Evolutionary conservation across 1,139 yeast species (phyloP), one percentile per base, ranked within the genome.

Genomic region (Zhuliangozyma blackwelliae): DNA sequence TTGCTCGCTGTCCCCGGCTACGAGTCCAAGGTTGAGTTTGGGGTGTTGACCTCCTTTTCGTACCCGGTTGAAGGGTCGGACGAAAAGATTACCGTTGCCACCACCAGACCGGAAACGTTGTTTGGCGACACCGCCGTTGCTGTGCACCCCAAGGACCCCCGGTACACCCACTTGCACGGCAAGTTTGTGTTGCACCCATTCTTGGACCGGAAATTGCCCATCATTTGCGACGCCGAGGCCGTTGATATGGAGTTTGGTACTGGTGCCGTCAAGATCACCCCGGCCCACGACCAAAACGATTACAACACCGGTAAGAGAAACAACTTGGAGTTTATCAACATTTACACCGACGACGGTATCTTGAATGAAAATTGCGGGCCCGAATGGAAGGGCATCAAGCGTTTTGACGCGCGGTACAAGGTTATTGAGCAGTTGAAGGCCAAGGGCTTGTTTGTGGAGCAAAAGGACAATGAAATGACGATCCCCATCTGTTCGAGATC

Each of bases 191-290:
- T 77, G 49, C 98, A 92, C 65, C 98, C 98, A 44, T 86, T 92
- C 65, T 68, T 88, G 51, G 87, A 84, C 57, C 83, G 90, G 61
- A 74, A 78, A 56, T 65, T 92, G 40, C 98, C 98, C 48, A 88
- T 92, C 57, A 71, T 92, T 44, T 77, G 90, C 39, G 98, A 92
- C 61, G 60, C 82, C 28, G 96, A 88, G 65, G 94, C 97, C 29
- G 98, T 92, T 46, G 98, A 92, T 63, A 92, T 92, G 97, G 96
- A 87, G 63, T 92, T 92, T 52, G 98, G 98, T 75, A 92, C 98
- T 48, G 98, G 98, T 82, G 98, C 98, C 31, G 98, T 92, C 48
- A 92, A 92, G 68, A 92, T 92, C 58, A 92, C 98, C 19, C 98
- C 98, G 42, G 97, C 96, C 37, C 98, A 92, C 63, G 98, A 92